Evolutionary conservation across 2,329 filamentous ascomycete species (phyloP).

Genomic region (Pseudogymnoascus sp.): DNA sequence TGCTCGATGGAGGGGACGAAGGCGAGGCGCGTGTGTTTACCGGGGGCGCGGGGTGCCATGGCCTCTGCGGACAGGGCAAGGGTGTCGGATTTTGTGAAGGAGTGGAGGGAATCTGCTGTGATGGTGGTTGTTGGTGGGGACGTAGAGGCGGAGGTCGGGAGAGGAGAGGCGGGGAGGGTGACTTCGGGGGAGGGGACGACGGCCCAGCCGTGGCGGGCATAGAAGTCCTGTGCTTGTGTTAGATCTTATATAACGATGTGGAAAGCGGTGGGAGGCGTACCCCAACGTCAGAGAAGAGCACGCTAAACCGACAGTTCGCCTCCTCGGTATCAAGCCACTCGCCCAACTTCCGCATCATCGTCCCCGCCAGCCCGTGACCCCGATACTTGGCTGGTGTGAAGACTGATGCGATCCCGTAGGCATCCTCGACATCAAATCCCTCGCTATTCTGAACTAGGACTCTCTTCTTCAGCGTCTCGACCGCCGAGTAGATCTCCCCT

Average conservation of each 20-base stretch:
- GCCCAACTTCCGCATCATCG: neutral
- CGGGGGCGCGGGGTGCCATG: neutral
- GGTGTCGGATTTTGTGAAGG: neutral
- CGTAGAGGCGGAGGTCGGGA: neutral
- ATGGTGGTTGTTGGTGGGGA: neutral
- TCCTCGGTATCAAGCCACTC: neutral
- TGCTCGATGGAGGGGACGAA: slow-evolving; percentile 21
- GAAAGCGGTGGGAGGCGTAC: neutral
- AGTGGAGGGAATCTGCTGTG: neutral
- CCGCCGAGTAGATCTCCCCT: neutral
- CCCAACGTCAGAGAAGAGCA: neutral
- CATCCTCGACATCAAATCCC: neutral
- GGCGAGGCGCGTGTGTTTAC: slow-evolving; percentile 16
- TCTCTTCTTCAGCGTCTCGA: neutral
- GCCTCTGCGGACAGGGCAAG: neutral
- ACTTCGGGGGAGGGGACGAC: slow-evolving; percentile 28
- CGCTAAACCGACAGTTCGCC: neutral
- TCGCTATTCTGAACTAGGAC: neutral
- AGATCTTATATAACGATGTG: neutral
- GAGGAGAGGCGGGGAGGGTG: slow-evolving; percentile 24
- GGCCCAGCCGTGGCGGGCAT: slow-evolving; percentile 30
- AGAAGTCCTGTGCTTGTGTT: slow-evolving; percentile 20
- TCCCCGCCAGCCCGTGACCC: neutral
- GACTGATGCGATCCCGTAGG: neutral
- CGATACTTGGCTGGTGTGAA: neutral